Base-by-base conservation (phyloP, 2,329 filamentous ascomycete species). In the Spiromastix sp. region DNA sequence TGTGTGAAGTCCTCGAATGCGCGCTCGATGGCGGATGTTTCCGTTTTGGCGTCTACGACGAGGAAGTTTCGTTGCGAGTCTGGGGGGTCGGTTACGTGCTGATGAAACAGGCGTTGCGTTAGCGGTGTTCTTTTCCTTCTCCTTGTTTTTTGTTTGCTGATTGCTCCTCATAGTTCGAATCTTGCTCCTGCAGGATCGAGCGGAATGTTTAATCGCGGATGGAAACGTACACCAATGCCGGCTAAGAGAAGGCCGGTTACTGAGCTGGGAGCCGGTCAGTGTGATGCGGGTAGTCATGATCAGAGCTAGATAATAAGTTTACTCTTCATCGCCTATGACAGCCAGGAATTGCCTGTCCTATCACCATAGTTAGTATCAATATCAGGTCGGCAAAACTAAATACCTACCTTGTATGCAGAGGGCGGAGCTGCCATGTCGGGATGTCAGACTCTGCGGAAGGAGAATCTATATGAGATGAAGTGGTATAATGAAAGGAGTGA, bases 41-140 rank as follows among this genome's bases (percentile, higher is more conserved):
- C 86, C 24, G 89, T 98, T 71, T 96, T 96, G 57, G 64, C 68
- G 61, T 98, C 89, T 42, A 98, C 91, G 38, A 98, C 85, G 7
- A 98, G 77, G 67, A 95, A 98, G 71, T 98, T 98, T 70, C 94
- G 93, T 58, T 95, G 82, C 25, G 83, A 75, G 56, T 93, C 85
- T 29, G 89, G 85, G 5, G 85, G 81, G 36, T 81, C 72, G 11
- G 86, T 93, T 44, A 96, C 87, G 60, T 96, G 89, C 87, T 95
- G 45, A n/a, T n/a, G n/a, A n/a, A n/a, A n/a, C n/a, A n/a, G n/a
- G n/a, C n/a, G n/a, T n/a, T n/a, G 35, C 27, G 3, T n/a, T n/a
- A n/a, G n/a, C n/a, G n/a, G n/a, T n/a, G n/a, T n/a, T n/a, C n/a
- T n/a, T n/a, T n/a, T n/a, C n/a, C n/a, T 24, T 9, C 29, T 21